phyloP scores from a whole-genome alignment of 2,329 filamentous ascomycete species.

The Tolypocladium amazonense region DNA sequence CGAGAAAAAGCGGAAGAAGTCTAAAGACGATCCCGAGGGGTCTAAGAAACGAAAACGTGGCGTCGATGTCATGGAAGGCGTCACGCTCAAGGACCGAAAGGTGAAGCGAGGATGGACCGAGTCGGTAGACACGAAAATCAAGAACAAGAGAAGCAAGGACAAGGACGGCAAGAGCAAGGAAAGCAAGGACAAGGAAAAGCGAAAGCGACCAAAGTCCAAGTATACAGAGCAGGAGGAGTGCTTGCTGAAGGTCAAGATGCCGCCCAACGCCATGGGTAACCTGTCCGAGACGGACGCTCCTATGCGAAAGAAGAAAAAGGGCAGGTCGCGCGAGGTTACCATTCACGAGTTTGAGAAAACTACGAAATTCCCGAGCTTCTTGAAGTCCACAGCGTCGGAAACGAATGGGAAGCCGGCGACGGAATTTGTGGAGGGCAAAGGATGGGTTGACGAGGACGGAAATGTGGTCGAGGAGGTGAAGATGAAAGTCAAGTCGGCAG shows the following conservation, averaged over 20 bases:
- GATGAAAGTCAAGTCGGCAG: slow-evolving; percentile 17
- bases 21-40: slow-evolving; percentile 21
- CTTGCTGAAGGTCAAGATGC: slow-evolving; percentile 71
- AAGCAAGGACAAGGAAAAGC: slow-evolving; percentile 41
- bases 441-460: slow-evolving; percentile 77
- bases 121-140: slow-evolving; percentile 37
- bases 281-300: slow-evolving; percentile 27
- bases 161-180: slow-evolving; percentile 36
- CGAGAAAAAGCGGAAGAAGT: slow-evolving; percentile 20
- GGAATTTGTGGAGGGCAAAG: slow-evolving; percentile 72
- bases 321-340: slow-evolving; percentile 41
- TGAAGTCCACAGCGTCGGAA: slow-evolving; percentile 41
- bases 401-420: slow-evolving; percentile 25
- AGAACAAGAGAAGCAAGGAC: slow-evolving; percentile 36
- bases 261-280: slow-evolving; percentile 34
- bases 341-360: slow-evolving; percentile 89
- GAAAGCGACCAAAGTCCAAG: slow-evolving; percentile 57
- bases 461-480: slow-evolving; percentile 57
- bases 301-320: slow-evolving; percentile 51
- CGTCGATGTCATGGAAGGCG: slow-evolving; percentile 46
- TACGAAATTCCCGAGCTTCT: slow-evolving; percentile 69
- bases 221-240: slow-evolving; percentile 75
- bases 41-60: slow-evolving; percentile 41
- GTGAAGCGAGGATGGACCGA: slow-evolving; percentile 89
- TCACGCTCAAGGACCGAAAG: slow-evolving; percentile 64